Conservation (phyloP, 495 filamentous ascomycete species). For the Mycothermus thermophilus region DNA sequence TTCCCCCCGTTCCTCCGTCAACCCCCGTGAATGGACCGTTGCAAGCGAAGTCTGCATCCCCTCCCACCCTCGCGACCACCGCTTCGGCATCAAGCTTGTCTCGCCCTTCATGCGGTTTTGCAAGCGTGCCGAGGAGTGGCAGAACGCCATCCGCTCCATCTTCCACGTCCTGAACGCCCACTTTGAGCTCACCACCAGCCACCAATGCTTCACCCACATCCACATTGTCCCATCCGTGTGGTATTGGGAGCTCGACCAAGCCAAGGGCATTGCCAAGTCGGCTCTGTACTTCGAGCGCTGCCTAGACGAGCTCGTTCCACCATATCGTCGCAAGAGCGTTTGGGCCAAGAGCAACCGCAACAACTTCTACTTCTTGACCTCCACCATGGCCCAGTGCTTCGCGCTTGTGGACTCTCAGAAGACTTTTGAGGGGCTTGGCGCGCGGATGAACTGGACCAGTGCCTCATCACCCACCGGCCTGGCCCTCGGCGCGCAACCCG, state of each 20-base stretch:
- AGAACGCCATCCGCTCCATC: slow-evolving; percentile 7
- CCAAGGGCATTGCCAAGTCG: slow-evolving; percentile 13
- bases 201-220: slow-evolving; percentile 17
- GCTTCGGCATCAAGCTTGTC: slow-evolving; percentile 16
- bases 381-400: slow-evolving; percentile 9
- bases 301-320: slow-evolving; percentile 18
- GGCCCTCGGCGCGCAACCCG: slow-evolving; percentile 6
- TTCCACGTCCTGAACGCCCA: slow-evolving; percentile 12
- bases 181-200: slow-evolving; percentile 16
- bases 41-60: slow-evolving; percentile 11
- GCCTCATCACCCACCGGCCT: slow-evolving; percentile 10
- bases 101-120: slow-evolving; percentile 18
- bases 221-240: slow-evolving; percentile 14
- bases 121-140: slow-evolving; percentile 7
- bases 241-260: slow-evolving; percentile 11
- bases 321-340: slow-evolving; percentile 13
- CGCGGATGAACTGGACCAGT: slow-evolving; percentile 16
- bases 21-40: slow-evolving; percentile 14
- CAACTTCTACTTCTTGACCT: slow-evolving; percentile 10
- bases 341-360: slow-evolving; percentile 20
- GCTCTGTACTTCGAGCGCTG: slow-evolving; percentile 20
- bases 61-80: slow-evolving; percentile 10
- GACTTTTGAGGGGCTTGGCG: slow-evolving; percentile 4
- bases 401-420: slow-evolving; percentile 4
- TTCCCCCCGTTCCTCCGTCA: neutral